phyloP scores from a whole-genome alignment of 805 yeast species.

The Wickerhamiella brachini region DNA sequence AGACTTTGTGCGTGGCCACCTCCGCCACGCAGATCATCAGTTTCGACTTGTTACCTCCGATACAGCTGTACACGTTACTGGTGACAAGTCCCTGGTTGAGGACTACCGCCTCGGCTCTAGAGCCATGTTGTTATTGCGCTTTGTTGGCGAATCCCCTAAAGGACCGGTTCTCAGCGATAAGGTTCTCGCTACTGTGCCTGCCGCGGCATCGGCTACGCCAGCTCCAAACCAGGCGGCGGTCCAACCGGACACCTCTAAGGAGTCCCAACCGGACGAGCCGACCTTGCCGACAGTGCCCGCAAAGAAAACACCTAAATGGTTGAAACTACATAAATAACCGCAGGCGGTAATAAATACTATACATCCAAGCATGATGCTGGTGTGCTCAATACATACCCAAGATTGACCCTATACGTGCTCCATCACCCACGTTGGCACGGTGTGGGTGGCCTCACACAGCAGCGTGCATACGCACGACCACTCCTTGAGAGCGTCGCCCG shows the following conservation, averaged over 20 bases:
- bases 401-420: neutral
- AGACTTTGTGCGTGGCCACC: conserved; percentile 20
- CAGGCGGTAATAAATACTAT: neutral
- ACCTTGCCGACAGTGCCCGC: too few species aligned
- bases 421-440: neutral
- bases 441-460: neutral
- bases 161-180: conserved; percentile 11
- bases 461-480: neutral
- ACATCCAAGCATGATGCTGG: too few species aligned
- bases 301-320: conserved; percentile 17
- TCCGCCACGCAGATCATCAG: conserved; percentile 20
- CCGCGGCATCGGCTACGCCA: too few species aligned
- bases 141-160: conserved; percentile 6
- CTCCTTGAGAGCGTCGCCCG: neutral
- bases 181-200: conserved; percentile 3
- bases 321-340: conserved; percentile 14
- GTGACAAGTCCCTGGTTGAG: conserved; percentile 22
- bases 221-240: neutral
- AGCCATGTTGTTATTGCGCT: conserved; percentile 30
- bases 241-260: too few species aligned
- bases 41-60: conserved; percentile 32
- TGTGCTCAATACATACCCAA: too few species aligned
- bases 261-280: too few species aligned
- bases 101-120: conserved; percentile 35
- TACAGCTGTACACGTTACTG: conserved; percentile 33